Conservation (phyloP, 163 green algal genomes). For the Prototheca wickerhamii region DNA sequence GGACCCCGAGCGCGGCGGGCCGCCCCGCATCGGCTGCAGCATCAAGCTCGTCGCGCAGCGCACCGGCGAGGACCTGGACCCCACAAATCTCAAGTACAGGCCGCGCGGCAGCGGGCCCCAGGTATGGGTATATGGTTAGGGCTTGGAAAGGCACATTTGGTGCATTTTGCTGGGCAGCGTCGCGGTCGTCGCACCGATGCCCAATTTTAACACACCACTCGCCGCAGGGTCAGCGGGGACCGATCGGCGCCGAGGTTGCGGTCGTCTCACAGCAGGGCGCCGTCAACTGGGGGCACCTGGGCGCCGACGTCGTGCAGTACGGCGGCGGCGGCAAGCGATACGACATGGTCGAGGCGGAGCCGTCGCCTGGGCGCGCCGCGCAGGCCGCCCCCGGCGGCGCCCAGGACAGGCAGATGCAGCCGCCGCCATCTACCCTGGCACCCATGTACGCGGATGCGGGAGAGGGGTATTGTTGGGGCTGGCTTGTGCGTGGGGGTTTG, state of each 20-base stretch:
- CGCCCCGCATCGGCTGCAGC: constrained; percentile 26
- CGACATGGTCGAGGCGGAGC: constrained; percentile 31
- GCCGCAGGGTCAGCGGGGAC: no score
- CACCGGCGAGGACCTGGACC: constrained; percentile 58
- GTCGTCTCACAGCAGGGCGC: constrained; percentile 28
- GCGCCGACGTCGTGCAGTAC: constrained; percentile 30
- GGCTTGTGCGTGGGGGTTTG: no score
- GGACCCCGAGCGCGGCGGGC: constrained; percentile 28
- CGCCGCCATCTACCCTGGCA: constrained; percentile 4
- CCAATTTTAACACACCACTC: no score
- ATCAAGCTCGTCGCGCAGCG: constrained; percentile 50
- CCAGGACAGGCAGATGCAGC: background rate
- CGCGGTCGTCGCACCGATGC: no score
- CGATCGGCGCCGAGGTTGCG: no score
- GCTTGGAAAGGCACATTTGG: no score
- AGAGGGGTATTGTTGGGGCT: no score
- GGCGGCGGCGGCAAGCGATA: constrained; percentile 19
- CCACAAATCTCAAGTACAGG: constrained; percentile 24
- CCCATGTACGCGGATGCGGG: background rate
- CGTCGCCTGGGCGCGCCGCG: constrained; percentile 11
- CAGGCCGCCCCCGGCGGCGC: no score
- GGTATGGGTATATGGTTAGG: background rate
- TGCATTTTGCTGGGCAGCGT: no score
- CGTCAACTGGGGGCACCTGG: constrained; percentile 57
- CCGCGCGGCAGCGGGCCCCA: constrained; percentile 2